A percentile compares a stretch with the other conserved stretches of the same genome.
Conservation (phyloP, 2,329 filamentous ascomycete genomes). For the Monilinia polystroma region DNA sequence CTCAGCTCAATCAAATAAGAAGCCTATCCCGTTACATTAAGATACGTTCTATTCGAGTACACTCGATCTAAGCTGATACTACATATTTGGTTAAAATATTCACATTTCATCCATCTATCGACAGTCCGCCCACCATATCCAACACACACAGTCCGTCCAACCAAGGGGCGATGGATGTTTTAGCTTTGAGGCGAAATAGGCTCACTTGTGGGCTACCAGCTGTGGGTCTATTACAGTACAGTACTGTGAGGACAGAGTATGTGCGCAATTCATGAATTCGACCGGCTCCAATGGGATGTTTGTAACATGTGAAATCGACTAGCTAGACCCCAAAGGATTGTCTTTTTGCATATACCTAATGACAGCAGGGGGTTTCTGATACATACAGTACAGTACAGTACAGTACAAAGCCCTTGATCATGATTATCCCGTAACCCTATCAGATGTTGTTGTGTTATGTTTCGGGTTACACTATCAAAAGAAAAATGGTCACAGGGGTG, state of each 20-base stretch:
- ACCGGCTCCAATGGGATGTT: not conserved
- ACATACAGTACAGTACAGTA: not conserved
- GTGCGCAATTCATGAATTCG: conserved; percentile 7
- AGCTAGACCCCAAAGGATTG: not conserved
- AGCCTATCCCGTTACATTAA: not conserved
- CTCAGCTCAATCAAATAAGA: conserved; percentile 11
- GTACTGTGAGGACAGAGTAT: not conserved
- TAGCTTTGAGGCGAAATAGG: not conserved
- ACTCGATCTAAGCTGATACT: not conserved
- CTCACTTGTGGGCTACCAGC: conserved; percentile 2
- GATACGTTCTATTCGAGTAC: not conserved
- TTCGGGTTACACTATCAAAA: not conserved
- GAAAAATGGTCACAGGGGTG: not conserved
- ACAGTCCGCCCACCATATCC: no score
- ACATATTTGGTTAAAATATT: not conserved
- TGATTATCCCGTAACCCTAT: conserved; percentile 15
- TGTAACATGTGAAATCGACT: not conserved
- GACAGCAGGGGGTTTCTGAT: conserved; percentile 11
- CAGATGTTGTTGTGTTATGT: not conserved
- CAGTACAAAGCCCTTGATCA: conserved; percentile 4
- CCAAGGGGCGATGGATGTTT: not conserved
- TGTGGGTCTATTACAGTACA: not conserved
- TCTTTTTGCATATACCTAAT: not conserved
- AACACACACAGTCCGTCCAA: not conserved
- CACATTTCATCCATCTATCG: not conserved